Percentiles rank a stretch among this genome's conserved stretches.
These are phyloP conservation scores for Glycine latifolia DNA, from an alignment of 306 rosid genomes.

Conservation along the genomic window DNA sequence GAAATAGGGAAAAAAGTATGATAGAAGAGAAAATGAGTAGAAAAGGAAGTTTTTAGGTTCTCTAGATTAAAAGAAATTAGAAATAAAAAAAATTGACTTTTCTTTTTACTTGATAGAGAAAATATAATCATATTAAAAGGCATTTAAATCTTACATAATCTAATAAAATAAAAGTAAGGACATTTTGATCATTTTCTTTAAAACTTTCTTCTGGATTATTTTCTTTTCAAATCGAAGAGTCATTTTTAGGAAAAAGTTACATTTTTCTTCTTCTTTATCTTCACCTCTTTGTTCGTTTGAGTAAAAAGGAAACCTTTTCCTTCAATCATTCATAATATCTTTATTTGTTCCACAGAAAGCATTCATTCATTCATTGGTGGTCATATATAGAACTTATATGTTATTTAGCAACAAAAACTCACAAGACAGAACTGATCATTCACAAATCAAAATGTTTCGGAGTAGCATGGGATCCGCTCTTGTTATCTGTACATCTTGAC, in stretches of 20 bases:
- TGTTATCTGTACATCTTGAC: not conserved
- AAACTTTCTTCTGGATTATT: no score
- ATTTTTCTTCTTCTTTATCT: not conserved
- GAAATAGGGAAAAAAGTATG: not conserved
- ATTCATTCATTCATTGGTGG: not conserved
- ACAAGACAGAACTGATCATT: not conserved
- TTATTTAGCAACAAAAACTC: not conserved
- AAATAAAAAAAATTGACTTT: not conserved
- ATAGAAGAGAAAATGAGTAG: not conserved
- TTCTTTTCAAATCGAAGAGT: not conserved
- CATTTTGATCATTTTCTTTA: no score
- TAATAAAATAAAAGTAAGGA: no score
- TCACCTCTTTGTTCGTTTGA: not conserved
- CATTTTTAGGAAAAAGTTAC: not conserved
- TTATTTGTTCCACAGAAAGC: no score
- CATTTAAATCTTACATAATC: not conserved
- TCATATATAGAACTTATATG: not conserved
- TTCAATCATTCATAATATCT: no score
- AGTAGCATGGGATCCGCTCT: not conserved
- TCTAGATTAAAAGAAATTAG: not conserved
- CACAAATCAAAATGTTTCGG: slow-evolving; percentile 5
- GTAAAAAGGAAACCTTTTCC: no score
- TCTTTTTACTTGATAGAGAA: not conserved
- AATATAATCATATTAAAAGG: not conserved
- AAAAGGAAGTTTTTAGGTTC: not conserved